phyloP scores from a whole-genome alignment of 2,329 filamentous ascomycete genomes.

The Magnaporthiopsis incrustans region DNA sequence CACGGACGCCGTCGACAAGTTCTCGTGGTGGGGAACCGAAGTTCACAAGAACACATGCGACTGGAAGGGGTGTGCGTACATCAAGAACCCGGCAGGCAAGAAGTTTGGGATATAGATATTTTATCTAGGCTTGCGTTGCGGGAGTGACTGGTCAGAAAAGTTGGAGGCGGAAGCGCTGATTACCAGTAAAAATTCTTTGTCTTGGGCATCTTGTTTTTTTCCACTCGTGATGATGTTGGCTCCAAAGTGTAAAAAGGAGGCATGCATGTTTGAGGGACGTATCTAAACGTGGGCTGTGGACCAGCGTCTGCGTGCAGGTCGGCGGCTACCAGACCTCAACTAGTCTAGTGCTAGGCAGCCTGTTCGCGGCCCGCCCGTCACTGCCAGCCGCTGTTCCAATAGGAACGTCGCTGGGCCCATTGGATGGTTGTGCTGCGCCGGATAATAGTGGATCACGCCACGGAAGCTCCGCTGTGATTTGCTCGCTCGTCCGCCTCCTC shows the following conservation, averaged over 20 bases:
- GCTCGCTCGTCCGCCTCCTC: neutral
- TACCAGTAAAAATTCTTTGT: too few relatives aligned
- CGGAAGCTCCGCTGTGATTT: neutral
- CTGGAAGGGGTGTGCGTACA: neutral
- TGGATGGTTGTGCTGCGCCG: neutral
- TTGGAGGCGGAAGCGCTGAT: too few relatives aligned
- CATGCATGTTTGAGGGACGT: too few relatives aligned
- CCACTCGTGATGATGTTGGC: too few relatives aligned
- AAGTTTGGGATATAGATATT: neutral
- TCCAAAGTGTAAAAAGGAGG: too few relatives aligned
- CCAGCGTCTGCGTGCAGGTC: neutral
- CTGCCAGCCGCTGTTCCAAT: neutral
- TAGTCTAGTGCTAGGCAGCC: too few relatives aligned
- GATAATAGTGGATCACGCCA: neutral
- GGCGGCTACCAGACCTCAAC: neutral
- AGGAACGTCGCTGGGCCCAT: neutral
- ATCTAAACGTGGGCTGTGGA: neutral
- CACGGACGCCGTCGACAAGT: conserved; percentile 20
- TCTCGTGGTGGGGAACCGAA: conserved; percentile 27
- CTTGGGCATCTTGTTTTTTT: too few relatives aligned
- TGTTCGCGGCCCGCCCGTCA: neutral
- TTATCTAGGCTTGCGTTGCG: too few relatives aligned
- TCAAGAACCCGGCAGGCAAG: neutral
- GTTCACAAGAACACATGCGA: conserved; percentile 15
- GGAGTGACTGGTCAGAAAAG: too few relatives aligned